Conservation (phyloP, 163 green algal genomes). For the Prototheca cutis region DNA sequence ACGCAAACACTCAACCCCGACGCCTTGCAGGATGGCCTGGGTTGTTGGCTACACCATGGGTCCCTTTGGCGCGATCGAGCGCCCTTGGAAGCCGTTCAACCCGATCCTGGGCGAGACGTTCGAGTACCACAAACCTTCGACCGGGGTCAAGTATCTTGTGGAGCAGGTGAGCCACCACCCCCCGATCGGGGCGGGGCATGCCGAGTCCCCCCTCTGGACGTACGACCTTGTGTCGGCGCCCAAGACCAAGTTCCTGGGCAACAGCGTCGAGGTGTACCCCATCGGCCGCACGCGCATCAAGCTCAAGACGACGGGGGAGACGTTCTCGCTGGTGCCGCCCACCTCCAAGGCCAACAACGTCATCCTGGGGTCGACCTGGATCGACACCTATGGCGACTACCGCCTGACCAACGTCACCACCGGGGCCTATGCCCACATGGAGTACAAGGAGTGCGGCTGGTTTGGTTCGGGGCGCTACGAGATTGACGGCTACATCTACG, state of each 20-base stretch:
- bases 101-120: conserved; percentile 95
- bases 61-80: conserved; percentile 74
- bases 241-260: conserved; percentile 94
- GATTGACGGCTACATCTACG: conserved; percentile 37
- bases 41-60: conserved; percentile 81
- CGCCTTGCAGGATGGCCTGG: conserved; percentile 55
- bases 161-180: conserved; percentile 95
- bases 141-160: conserved; percentile 67
- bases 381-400: conserved; percentile 82
- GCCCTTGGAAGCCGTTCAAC: conserved; percentile 97
- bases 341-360: conserved; percentile 88
- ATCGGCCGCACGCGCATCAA: conserved; percentile 73
- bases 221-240: conserved; percentile 94
- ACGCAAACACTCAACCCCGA: background rate
- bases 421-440: conserved; percentile 59
- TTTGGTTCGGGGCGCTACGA: conserved; percentile 71
- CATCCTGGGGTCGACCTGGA: conserved; percentile 73
- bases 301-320: conserved; percentile 62
- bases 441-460: conserved; percentile 83
- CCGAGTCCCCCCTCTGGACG: conserved; percentile 68
- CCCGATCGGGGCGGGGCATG: conserved; percentile 80
- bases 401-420: conserved; percentile 65
- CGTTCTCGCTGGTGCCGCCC: conserved; percentile 79
- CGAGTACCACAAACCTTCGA: conserved; percentile 56
- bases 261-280: conserved; percentile 90